A percentile compares a stretch with the other conserved stretches of the same genome.
These are phyloP conservation scores for Eustoma russellianum DNA, from an alignment of 257 asterid species.

Conservation along the genomic window DNA sequence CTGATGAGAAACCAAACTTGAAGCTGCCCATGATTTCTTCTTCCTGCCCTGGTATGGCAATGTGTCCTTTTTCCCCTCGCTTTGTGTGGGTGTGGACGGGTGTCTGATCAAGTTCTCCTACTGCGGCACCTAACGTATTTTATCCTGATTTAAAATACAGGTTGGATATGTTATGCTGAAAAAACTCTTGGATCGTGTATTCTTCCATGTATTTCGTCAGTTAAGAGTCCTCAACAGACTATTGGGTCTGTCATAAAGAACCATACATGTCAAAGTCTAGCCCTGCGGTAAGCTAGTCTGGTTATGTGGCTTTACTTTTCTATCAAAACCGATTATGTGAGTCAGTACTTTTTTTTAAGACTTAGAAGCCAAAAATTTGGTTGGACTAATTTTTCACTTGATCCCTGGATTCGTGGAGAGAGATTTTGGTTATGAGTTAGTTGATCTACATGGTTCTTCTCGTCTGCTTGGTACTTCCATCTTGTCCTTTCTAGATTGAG, in stretches of 20 bases:
- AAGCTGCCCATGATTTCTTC: conserved; percentile 87
- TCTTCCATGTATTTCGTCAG: conserved; percentile 90
- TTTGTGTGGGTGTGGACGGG: not conserved
- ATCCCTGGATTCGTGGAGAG: too few relatives aligned
- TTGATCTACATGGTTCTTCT: too few relatives aligned
- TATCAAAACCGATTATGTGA: too few relatives aligned
- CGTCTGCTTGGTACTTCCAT: too few relatives aligned
- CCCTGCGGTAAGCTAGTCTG: conserved; percentile 41
- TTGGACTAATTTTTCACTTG: too few relatives aligned
- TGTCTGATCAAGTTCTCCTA: not conserved
- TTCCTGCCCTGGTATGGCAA: conserved; percentile 78
- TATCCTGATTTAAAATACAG: conserved; percentile 27
- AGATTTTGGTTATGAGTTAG: too few relatives aligned
- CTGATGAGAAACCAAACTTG: conserved; percentile 29
- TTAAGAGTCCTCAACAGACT: conserved; percentile 95
- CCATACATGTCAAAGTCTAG: conserved; percentile 45
- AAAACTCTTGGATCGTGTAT: conserved; percentile 88
- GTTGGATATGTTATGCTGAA: conserved; percentile 99
- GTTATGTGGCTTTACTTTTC: not conserved
- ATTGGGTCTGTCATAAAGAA: conserved; percentile 80
- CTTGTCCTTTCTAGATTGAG: too few relatives aligned
- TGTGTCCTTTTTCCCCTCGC: not conserved
- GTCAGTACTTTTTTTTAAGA: too few relatives aligned
- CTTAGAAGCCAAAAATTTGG: not conserved
- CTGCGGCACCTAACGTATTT: too few relatives aligned